These are phyloP conservation scores for Bocquillonia castaneifolia DNA, from an alignment of 441 rosid genomes.

Conservation along the genomic window DNA sequence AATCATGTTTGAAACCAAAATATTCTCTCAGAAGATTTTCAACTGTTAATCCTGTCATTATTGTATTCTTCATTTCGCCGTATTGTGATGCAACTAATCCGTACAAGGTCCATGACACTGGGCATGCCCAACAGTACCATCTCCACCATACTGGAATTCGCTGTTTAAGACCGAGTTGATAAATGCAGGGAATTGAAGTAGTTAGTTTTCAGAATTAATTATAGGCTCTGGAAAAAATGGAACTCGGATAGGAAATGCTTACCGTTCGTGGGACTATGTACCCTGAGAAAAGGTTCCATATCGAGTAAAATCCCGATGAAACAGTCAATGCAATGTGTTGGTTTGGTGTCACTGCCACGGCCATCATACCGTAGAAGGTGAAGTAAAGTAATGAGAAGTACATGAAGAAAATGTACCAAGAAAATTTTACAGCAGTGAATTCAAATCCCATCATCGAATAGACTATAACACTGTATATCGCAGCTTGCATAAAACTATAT, in stretches of 20 bases:
- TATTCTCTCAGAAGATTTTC: slow-evolving; percentile 26
- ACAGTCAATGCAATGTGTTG: slow-evolving; percentile 51
- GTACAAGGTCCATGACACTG: slow-evolving; percentile 51
- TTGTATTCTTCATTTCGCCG: slow-evolving; percentile 32
- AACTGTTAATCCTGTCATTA: slow-evolving; percentile 17
- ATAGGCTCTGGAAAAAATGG: too few species aligned
- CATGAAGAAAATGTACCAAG: slow-evolving; percentile 74
- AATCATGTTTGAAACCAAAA: too few species aligned
- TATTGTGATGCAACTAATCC: slow-evolving; percentile 48
- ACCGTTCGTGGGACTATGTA: slow-evolving; percentile 68
- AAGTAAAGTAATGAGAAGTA: slow-evolving; percentile 62
- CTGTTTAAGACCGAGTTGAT: too few species aligned
- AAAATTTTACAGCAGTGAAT: slow-evolving; percentile 53
- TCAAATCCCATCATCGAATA: slow-evolving; percentile 75
- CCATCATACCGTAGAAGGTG: slow-evolving; percentile 83
- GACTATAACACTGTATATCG: slow-evolving; percentile 43
- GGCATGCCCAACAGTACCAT: slow-evolving; percentile 60
- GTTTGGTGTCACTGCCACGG: slow-evolving; percentile 69
- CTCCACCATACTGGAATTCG: slow-evolving; percentile 59
- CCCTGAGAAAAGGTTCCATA: slow-evolving; percentile 77
- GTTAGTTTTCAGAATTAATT: too few species aligned
- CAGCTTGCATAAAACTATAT: slow-evolving; percentile 18
- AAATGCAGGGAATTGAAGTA: too few species aligned
- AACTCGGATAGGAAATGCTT: too few species aligned
- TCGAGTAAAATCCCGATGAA: slow-evolving; percentile 47